Evolutionary conservation across 768 basidiomycete genomes (phyloP).

Genomic region (Lyophyllum atratum): DNA sequence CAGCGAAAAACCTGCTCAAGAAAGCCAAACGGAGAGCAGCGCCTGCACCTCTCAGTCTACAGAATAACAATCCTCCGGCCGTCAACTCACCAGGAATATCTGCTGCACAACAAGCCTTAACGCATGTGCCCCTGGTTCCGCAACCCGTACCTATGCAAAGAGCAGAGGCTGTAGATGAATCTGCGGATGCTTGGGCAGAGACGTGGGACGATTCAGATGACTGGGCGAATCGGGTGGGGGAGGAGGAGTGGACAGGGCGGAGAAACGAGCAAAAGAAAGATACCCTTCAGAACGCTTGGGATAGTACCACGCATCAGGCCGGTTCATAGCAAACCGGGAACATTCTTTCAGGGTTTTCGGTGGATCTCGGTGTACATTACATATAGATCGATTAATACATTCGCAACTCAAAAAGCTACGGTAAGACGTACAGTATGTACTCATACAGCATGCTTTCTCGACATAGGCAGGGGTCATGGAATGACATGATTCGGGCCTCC

Average conservation of each 20-base stretch:
- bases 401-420: too few relatives aligned
- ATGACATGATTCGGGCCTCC: too few relatives aligned
- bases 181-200: conserved; percentile 44
- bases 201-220: conserved; percentile 54
- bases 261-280: conserved; percentile 39
- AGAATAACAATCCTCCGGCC: conserved; percentile 30
- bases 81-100: conserved; percentile 31
- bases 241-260: conserved; percentile 49
- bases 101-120: conserved; percentile 7
- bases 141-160: conserved; percentile 11
- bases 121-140: conserved; percentile 9
- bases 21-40: conserved; percentile 42
- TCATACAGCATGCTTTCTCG: too few relatives aligned
- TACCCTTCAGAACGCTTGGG: conserved; percentile 27
- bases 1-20: conserved; percentile 36
- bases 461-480: too few relatives aligned
- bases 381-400: background rate
- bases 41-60: conserved; percentile 43
- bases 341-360: background rate
- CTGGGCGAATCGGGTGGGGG: conserved; percentile 50
- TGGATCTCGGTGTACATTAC: conserved; percentile 4
- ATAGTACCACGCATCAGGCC: conserved; percentile 16
- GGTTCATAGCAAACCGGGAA: conserved; percentile 10
- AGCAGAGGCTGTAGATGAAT: conserved; percentile 9
- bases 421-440: too few relatives aligned